A percentile compares a stretch with the other conserved stretches of the same genome.
These are phyloP conservation scores for Tylopilus orsonianus DNA, from an alignment of 1,284 basidiomycete genomes.

Conservation along the genomic window DNA sequence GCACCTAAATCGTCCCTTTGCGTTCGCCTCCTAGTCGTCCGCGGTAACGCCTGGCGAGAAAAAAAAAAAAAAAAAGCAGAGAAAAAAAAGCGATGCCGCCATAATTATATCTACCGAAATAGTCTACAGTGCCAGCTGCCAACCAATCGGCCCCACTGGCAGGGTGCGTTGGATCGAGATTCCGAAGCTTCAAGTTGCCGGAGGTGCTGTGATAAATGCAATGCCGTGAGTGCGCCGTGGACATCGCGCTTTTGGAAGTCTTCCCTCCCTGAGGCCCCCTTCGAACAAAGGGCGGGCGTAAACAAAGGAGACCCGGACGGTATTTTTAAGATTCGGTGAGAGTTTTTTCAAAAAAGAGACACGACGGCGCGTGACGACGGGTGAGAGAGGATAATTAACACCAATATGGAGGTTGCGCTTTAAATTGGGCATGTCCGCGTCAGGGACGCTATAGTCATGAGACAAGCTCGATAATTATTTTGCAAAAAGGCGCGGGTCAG, in stretches of 20 bases:
- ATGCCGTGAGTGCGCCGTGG: conserved; percentile 23
- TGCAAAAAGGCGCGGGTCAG: not conserved
- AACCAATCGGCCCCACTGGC: not conserved
- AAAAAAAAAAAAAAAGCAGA: not conserved
- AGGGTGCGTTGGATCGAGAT: conserved; percentile 3
- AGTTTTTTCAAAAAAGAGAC: not conserved
- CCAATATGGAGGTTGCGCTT: conserved; percentile 8
- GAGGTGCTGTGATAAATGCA: conserved; percentile 1
- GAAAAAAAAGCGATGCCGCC: conserved; percentile 22
- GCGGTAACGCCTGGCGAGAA: conserved; percentile 19
- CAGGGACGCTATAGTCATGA: conserved; percentile 13
- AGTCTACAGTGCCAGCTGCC: conserved; percentile 2
- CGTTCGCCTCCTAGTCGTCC: conserved; percentile 9
- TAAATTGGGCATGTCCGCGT: conserved; percentile 6
- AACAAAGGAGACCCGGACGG: not conserved
- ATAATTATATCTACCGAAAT: conserved; percentile 30
- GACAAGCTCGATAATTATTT: conserved; percentile 4
- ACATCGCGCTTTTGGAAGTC: conserved; percentile 1
- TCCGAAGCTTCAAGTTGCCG: conserved; percentile 16
- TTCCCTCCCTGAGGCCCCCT: not conserved
- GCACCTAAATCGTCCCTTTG: not conserved
- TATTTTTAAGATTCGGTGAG: conserved; percentile 8
- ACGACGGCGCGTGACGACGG: conserved; percentile 10
- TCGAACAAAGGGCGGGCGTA: not conserved
- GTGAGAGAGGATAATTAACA: conserved; percentile 17